Base-by-base conservation (phyloP, 2,329 filamentous ascomycete species). In the Leptodontidium sp. region DNA sequence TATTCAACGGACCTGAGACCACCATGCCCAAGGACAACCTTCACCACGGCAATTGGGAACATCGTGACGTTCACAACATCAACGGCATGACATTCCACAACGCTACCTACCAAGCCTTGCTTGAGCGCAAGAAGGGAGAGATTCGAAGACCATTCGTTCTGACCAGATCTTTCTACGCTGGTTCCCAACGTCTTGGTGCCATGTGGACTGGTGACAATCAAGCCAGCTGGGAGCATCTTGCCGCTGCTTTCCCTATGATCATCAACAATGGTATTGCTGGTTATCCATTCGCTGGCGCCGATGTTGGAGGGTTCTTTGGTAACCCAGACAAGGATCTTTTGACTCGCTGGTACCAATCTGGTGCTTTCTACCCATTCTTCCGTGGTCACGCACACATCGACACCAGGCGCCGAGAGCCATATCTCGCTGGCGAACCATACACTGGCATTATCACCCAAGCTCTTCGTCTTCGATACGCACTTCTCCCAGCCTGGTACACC, bases 131-230 rank as follows among this genome's bases (percentile, higher is more conserved):
- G 82, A 92, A 94, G 80, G 93, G 93, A 64, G 94, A 97, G 80
- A 82, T 91, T 35, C 90, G 91, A 43, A 91, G 96, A 5, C 96
- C 96, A 0, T 99, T 99, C 78, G 88, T 98, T 12, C 87, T 99
- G 63, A 99, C 96, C 0, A 91, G 96, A 40, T 92, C 94, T 0
- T 99, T 97, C 83, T 99, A 91, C 78, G 88, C 95, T 14, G 96
- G 96, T 45, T 94, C 92, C 66, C 96, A 99, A 82, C 90, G 95
- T 67, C 83, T 93, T 52, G 93, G 93, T 71, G 95, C 96, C 68
- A 98, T 98, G 94, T 99, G 96, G 96, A 99, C 96, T 24, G 96
- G 96, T 70, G 96, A 99, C 79, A 99, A 99, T 82, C 92, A 96
- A 79, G 96, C 96, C 12, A 90, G 88, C 29, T 99, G 96, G 96